Evolutionary conservation across 139 green algal genomes (phyloP), one percentile per base, ranked within the genome.

Genomic region (Deuterostichococcus epilithicus): DNA sequence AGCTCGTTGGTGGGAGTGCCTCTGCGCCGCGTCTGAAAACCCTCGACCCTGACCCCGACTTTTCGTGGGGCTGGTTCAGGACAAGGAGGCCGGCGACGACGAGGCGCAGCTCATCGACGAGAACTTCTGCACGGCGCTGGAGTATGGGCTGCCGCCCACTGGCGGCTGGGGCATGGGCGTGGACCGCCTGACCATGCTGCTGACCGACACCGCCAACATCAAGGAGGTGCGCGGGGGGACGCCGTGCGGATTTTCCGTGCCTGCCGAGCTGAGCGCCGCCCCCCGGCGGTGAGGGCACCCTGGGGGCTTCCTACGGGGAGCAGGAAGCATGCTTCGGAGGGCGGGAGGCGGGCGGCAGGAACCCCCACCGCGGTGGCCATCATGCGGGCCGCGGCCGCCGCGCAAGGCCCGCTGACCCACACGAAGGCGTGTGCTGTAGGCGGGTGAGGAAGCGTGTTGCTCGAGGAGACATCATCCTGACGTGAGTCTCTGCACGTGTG

Each of bases 21-120:
- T 96, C 90, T 86, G 94, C 86, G n/a, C 81, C 92, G 34, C 83
- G 97, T 30, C 93, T 97, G 86, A 97, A 96, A 77, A 60, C 15
- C n/a, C 18, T 13, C 45, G 18, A 13, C 45, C 45, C 18, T 18
- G 15, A 10, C 23, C 15, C 47, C 22, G 35, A 25, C 25, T 22
- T 52, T 74, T 47, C 23, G 4, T 25, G 38, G 13, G 68, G 32
- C 5, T 35, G 25, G 26, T 69, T 74, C 80, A 87, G 84, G 84
- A 87, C 69, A 90, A 92, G 79, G 76, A 74, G 10, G 77, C 87
- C 74, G 96, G 96, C 63, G 96, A 99, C 78, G 96, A 99, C 80
- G 96, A 99, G 86, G 96, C 96, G 3, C 98, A 98, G 96, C 92
- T 94, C 76, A 84, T 98, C 65, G 96, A 99, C 79, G 95, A 99